Evolutionary conservation across 768 basidiomycete genomes (phyloP), one percentile per base, ranked within the genome.

Genomic region (Trametes cingulata): DNA sequence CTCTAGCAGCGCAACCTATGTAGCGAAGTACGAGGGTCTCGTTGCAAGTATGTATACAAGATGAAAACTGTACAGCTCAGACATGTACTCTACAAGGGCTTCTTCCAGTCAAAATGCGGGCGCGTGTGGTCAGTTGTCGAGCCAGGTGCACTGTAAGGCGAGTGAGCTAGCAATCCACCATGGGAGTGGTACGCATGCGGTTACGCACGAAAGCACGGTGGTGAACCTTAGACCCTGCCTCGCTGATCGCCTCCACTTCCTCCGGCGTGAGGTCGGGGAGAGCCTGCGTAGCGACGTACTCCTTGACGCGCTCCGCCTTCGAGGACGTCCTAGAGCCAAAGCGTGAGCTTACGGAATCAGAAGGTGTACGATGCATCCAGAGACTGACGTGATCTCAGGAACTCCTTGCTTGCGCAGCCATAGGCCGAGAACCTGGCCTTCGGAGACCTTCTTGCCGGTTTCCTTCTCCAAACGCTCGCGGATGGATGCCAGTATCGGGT

Each of bases 261-360:
- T 66, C 68, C 0, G 60, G 63, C 0, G 68, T 71, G 41, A 75
- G 64, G 13, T 62, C 64, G 49, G 76, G 74, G 7, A 84, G 72
- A 54, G 77, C 75, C 8, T 73, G 75, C 9, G 77, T 76, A 8
- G 72, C 76, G 49, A 84, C 67, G 66, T 84, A 84, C 50, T 81
- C 78, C 59, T 76, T 69, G 13, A 85, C 68, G 7, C 82, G 76
- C 35, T 78, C 71, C 47, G 66, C 69, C 62, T 76, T 80, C 2
- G 72, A 68, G 42, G 73, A 76, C 49, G 79, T 80, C 56, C 78
- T 79, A 43, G 17, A 33, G 36, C 48, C 59, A 36, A 6, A 37
- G 15, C 3, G 17, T 49, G 4, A 42, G 14, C n/a, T 39, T 19
- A 40, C n/a, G 19, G n/a, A 37, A 27, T 12, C 9, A 13, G 2